Percentiles rank a stretch among this genome's conserved stretches.
phyloP scores from a whole-genome alignment of 805 yeast genomes.

The Barnettozyma populi region DNA sequence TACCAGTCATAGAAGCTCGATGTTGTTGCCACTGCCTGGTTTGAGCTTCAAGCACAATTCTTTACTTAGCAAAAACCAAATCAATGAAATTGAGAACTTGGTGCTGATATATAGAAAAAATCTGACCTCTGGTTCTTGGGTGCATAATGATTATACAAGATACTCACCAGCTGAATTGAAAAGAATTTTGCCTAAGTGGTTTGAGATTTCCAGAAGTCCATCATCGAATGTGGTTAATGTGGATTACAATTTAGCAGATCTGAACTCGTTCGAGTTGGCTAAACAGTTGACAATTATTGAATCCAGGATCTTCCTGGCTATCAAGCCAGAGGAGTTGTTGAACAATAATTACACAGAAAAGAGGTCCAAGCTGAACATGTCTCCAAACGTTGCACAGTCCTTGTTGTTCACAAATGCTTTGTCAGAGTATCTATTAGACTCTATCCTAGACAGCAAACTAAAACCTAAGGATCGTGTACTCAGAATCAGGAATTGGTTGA shows the following conservation, averaged over 20 bases:
- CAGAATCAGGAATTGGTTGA: constrained; percentile 65
- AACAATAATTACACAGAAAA: constrained; percentile 59
- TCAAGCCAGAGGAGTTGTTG: constrained; percentile 60
- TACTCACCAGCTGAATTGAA: constrained; percentile 22
- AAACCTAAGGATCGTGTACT: constrained; percentile 43
- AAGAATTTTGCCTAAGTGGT: constrained; percentile 44
- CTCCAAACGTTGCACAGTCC: constrained; percentile 59
- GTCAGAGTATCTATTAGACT: constrained; percentile 68
- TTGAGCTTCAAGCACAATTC: constrained; percentile 20
- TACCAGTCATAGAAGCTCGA: constrained; percentile 37
- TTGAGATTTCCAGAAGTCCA: constrained; percentile 43
- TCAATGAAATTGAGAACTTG: constrained; percentile 37
- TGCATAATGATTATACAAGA: constrained; percentile 14
- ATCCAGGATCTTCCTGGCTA: constrained; percentile 55
- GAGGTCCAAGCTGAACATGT: constrained; percentile 49
- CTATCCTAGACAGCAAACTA: constrained; percentile 50
- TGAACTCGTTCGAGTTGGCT: constrained; percentile 69
- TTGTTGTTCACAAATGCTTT: constrained; percentile 65
- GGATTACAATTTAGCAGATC: constrained; percentile 29
- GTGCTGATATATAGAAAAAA: constrained; percentile 49
- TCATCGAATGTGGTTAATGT: constrained; percentile 4
- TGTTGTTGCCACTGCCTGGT: constrained; percentile 23
- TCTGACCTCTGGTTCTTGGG: constrained; percentile 28
- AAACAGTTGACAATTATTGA: constrained; percentile 74
- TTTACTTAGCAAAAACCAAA: constrained; percentile 24